A percentile compares a stretch with the other conserved stretches of the same genome.
Conservation (phyloP, 1,139 yeast genomes). For the Keqinozyma sinolaborantium region DNA sequence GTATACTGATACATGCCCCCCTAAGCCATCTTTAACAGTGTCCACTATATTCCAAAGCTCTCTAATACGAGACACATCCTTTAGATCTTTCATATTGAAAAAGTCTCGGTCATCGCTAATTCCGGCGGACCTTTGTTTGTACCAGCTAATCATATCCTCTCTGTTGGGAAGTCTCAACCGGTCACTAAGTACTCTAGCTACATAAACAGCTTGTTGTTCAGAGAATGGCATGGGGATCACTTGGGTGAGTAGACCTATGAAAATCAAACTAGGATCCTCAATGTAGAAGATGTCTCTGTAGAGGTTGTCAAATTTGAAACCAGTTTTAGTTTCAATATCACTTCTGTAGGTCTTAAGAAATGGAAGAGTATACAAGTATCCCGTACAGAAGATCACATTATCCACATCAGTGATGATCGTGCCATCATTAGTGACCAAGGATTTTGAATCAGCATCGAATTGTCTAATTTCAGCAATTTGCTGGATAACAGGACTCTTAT, state of each 20-base stretch:
- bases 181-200: conserved; percentile 41
- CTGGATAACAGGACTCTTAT: conserved; percentile 7
- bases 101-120: neutral
- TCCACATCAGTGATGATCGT: conserved; percentile 26
- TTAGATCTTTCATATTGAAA: neutral
- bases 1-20: neutral
- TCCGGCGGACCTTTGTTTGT: neutral
- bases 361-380: conserved; percentile 42
- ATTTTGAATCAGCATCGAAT: conserved; percentile 20
- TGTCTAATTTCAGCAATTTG: conserved; percentile 24
- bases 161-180: conserved; percentile 30
- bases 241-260: conserved; percentile 33
- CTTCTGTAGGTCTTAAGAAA: conserved; percentile 28
- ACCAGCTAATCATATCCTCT: conserved; percentile 20
- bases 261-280: conserved; percentile 39
- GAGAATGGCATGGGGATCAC: conserved; percentile 46
- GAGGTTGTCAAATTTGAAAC: conserved; percentile 27
- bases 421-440: conserved; percentile 26
- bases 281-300: conserved; percentile 44
- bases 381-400: conserved; percentile 42
- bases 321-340: conserved; percentile 25
- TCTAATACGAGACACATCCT: neutral
- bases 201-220: conserved; percentile 42
- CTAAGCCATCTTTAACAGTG: neutral
- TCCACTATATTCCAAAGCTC: neutral